phyloP scores from a whole-genome alignment of 441 rosid species.

The Aleurites moluccanus region DNA sequence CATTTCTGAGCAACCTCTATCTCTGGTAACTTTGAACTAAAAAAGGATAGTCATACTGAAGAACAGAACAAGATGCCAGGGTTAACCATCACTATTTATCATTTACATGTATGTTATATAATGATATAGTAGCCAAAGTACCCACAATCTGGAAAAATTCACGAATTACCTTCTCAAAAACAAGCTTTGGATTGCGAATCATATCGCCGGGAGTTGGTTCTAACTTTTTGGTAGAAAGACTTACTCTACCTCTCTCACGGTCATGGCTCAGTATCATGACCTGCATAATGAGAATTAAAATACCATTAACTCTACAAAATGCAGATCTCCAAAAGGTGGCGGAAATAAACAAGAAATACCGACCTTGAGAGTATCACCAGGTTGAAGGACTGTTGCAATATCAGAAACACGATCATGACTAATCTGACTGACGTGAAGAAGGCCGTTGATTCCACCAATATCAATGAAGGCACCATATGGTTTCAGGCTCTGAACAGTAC shows the following conservation, averaged over 20 bases:
- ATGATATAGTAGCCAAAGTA: not conserved
- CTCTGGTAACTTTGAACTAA: not conserved
- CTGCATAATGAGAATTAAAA: conserved; percentile 32
- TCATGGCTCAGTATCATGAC: conserved; percentile 98
- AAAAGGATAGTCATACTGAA: not conserved
- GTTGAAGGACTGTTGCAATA: conserved; percentile 95
- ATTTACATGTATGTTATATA: not conserved
- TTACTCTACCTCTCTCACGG: conserved; percentile 96
- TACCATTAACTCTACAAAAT: not conserved
- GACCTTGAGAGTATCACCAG: conserved; percentile 94
- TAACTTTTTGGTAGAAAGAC: conserved; percentile 94
- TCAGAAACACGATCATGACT: conserved; percentile 94
- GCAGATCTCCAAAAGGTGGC: not conserved
- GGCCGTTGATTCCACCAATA: conserved; percentile 95
- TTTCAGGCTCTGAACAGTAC: conserved; percentile 94
- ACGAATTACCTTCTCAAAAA: conserved; percentile 85
- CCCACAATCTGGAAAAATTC: not conserved
- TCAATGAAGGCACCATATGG: conserved; percentile 98
- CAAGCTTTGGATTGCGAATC: conserved; percentile 97
- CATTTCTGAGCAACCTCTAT: not conserved
- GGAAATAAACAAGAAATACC: not conserved
- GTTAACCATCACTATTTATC: no score
- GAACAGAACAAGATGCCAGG: not conserved
- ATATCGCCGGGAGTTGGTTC: conserved; percentile 99
- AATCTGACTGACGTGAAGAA: conserved; percentile 96